Conservation (phyloP, 441 rosid genomes). For the Pelargonium cotyledonis region DNA sequence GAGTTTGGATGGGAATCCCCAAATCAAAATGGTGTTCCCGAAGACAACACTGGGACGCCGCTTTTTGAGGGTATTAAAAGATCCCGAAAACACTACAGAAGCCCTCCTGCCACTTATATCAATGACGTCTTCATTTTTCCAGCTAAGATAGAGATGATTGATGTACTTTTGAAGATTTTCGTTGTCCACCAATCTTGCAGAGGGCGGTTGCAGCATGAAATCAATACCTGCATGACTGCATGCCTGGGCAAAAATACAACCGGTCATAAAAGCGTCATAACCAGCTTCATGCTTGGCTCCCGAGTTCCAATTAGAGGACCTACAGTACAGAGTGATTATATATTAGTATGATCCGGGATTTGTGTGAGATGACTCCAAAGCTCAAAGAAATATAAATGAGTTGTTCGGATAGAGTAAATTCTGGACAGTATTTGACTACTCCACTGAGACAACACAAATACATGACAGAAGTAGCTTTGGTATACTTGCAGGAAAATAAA, state of each 20-base stretch:
- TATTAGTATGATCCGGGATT: slow-evolving; percentile 14
- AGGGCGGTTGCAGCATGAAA: slow-evolving; percentile 39
- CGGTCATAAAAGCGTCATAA: slow-evolving; percentile 99
- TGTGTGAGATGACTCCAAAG: not conserved
- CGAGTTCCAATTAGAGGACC: slow-evolving; percentile 66
- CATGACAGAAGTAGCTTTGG: not conserved
- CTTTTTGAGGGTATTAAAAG: slow-evolving; percentile 16
- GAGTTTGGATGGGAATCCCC: slow-evolving; percentile 66
- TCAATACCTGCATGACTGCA: slow-evolving; percentile 67
- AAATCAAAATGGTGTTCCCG: slow-evolving; percentile 55
- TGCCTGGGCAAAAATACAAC: slow-evolving; percentile 80
- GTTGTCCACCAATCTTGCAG: slow-evolving; percentile 35
- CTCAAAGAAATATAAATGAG: too few relatives aligned
- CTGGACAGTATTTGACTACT: not conserved
- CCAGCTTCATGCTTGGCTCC: slow-evolving; percentile 97
- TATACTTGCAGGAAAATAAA: not conserved
- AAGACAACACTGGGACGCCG: slow-evolving; percentile 29
- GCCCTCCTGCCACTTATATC: slow-evolving; percentile 47
- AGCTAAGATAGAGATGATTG: slow-evolving; percentile 75
- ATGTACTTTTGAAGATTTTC: slow-evolving; percentile 54
- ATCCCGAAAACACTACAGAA: slow-evolving; percentile 30
- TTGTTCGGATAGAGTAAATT: too few relatives aligned
- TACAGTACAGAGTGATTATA: slow-evolving; percentile 30
- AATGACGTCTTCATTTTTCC: slow-evolving; percentile 62
- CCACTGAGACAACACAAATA: not conserved